phyloP scores from a whole-genome alignment of 164 flowering plant genomes.

The Litsea cubeba region DNA sequence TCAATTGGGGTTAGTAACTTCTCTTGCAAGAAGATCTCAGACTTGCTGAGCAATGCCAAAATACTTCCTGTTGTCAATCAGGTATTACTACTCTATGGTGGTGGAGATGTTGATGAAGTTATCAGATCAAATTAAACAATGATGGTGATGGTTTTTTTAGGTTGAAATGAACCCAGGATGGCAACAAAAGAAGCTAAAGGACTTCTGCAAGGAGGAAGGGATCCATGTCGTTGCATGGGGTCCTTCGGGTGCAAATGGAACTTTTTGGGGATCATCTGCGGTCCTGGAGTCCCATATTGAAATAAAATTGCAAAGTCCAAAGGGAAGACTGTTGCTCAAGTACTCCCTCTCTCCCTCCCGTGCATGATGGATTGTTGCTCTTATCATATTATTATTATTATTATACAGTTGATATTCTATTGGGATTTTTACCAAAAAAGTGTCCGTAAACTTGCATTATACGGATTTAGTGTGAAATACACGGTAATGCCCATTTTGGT shows the following conservation, averaged over 20 bases:
- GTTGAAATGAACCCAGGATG: constrained; percentile 36
- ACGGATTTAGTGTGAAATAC: too few relatives aligned
- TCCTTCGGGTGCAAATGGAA: constrained; percentile 25
- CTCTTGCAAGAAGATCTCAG: constrained; percentile 16
- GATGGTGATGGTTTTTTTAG: background rate
- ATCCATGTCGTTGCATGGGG: constrained; percentile 28
- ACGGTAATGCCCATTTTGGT: too few relatives aligned
- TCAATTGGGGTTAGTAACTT: constrained; percentile 20
- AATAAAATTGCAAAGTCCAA: constrained; percentile 25
- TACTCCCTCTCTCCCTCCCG: background rate
- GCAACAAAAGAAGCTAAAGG: constrained; percentile 22
- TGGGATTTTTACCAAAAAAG: too few relatives aligned
- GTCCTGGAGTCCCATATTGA: constrained; percentile 19
- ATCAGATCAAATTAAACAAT: background rate
- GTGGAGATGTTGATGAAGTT: too few relatives aligned
- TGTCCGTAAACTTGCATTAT: too few relatives aligned
- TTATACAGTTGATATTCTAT: too few relatives aligned
- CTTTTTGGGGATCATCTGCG: constrained; percentile 19
- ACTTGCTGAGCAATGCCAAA: constrained; percentile 4
- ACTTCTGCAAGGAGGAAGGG: constrained; percentile 19
- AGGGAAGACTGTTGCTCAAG: constrained; percentile 30
- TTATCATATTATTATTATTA: too few relatives aligned
- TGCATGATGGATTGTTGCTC: too few relatives aligned
- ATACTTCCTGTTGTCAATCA: constrained; percentile 20
- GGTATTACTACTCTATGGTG: background rate